Conservation (phyloP, 441 rosid species). For the Lepidium campestre region DNA sequence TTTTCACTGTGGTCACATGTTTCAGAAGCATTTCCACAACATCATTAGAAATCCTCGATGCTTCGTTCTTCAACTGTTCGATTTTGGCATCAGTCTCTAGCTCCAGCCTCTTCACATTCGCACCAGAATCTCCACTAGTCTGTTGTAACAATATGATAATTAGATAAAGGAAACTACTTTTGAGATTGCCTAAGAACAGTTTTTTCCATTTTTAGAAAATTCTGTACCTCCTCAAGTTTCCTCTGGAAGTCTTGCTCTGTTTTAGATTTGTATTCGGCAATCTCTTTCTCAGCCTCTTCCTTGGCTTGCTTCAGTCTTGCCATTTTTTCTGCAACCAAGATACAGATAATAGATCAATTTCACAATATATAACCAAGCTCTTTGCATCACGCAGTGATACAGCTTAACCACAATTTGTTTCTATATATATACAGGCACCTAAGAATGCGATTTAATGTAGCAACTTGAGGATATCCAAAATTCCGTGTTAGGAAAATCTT, state of each 20-base stretch:
- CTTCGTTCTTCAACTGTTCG: slow-evolving; percentile 50
- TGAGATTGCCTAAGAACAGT: neutral
- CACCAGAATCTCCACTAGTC: slow-evolving; percentile 84
- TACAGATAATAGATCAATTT: neutral
- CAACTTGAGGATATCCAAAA: neutral
- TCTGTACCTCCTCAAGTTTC: slow-evolving; percentile 75
- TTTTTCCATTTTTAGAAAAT: neutral
- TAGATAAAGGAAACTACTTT: neutral
- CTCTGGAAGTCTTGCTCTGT: slow-evolving; percentile 78
- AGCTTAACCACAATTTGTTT: neutral
- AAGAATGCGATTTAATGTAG: neutral
- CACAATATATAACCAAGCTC: neutral
- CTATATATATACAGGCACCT: neutral
- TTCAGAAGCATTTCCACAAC: slow-evolving; percentile 65
- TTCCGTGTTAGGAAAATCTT: neutral
- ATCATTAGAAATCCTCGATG: slow-evolving; percentile 54
- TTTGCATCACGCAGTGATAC: neutral
- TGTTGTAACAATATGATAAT: slow-evolving; percentile 25
- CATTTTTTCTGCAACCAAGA: slow-evolving; percentile 48
- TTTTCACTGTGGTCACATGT: slow-evolving; percentile 48
- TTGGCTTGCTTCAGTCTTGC: slow-evolving; percentile 84
- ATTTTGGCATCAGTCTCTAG: slow-evolving; percentile 73
- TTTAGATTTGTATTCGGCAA: slow-evolving; percentile 64
- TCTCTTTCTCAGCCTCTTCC: slow-evolving; percentile 81
- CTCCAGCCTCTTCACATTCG: slow-evolving; percentile 88